phyloP scores from a whole-genome alignment of 345 rosid genomes.

The Eucalyptus curtisii region DNA sequence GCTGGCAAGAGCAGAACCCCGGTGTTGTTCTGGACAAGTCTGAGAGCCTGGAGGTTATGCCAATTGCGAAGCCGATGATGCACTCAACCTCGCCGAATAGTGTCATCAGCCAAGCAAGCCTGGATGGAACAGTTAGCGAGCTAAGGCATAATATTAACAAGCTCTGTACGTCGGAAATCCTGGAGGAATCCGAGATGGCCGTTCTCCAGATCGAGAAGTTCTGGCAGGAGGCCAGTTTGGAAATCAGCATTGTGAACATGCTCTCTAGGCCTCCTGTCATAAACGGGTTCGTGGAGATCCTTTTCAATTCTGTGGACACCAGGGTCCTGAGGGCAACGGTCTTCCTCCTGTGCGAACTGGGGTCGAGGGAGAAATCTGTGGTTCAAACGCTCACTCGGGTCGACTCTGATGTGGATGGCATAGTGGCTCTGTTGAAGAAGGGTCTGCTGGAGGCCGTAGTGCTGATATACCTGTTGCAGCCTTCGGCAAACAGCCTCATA shows the following conservation, averaged over 20 bases:
- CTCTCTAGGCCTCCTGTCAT: slow-evolving; percentile 47
- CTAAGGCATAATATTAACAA: slow-evolving; percentile 32
- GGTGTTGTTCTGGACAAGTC: background rate
- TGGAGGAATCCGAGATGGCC: slow-evolving; percentile 50
- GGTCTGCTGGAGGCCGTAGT: slow-evolving; percentile 54
- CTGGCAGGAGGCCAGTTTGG: slow-evolving; percentile 34
- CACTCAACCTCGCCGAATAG: slow-evolving; percentile 37
- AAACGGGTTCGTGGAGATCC: slow-evolving; percentile 61
- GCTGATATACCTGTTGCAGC: slow-evolving; percentile 35
- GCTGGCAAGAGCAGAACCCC: slow-evolving; percentile 46
- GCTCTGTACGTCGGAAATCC: slow-evolving; percentile 53
- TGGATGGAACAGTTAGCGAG: slow-evolving; percentile 32
- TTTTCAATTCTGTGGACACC: slow-evolving; percentile 47
- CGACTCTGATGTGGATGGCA: slow-evolving; percentile 50
- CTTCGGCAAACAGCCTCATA: slow-evolving; percentile 21
- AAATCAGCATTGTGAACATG: slow-evolving; percentile 26
- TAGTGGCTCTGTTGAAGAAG: slow-evolving; percentile 51
- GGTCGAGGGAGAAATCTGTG: slow-evolving; percentile 56
- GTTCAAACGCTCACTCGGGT: slow-evolving; percentile 49
- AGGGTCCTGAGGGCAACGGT: slow-evolving; percentile 38
- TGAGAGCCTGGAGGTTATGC: background rate
- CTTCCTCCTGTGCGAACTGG: slow-evolving; percentile 51
- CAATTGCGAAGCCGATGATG: background rate
- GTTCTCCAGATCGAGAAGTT: slow-evolving; percentile 41
- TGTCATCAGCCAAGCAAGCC: slow-evolving; percentile 35